phyloP scores from a whole-genome alignment of 768 basidiomycete genomes.

The Pleurotus tuoliensis region DNA sequence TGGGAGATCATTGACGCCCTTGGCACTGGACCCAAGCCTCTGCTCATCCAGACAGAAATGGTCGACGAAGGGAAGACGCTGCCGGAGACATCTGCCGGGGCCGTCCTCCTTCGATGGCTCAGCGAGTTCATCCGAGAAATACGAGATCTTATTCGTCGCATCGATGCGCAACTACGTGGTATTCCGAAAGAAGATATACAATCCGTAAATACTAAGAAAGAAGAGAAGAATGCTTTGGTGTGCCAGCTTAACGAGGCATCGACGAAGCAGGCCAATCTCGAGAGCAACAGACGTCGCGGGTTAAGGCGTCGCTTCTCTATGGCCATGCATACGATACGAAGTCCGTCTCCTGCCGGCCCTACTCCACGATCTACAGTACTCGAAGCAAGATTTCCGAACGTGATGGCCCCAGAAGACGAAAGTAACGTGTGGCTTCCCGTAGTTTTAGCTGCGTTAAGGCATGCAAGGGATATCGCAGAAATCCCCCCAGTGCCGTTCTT shows the following conservation, averaged over 20 bases:
- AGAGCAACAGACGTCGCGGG: neutral
- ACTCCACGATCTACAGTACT: too few species aligned
- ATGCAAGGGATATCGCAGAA: conserved; percentile 1
- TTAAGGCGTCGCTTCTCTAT: neutral
- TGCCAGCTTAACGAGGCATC: neutral
- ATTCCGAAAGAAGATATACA: neutral
- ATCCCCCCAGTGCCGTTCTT: conserved; percentile 4
- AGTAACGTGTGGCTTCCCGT: neutral
- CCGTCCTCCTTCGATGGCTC: conserved; percentile 1
- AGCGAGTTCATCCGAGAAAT: conserved; percentile 1
- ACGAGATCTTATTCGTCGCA: conserved; percentile 4
- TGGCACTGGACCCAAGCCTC: neutral
- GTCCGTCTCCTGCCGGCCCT: neutral
- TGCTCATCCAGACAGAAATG: conserved; percentile 2
- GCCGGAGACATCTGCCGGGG: neutral
- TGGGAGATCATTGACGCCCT: conserved; percentile 5
- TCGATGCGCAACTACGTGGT: conserved; percentile 1
- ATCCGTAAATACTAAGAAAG: neutral
- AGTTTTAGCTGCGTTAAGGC: neutral
- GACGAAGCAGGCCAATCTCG: neutral
- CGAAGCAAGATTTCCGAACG: neutral
- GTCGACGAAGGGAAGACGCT: conserved; percentile 6
- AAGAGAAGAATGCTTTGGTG: neutral
- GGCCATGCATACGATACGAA: neutral
- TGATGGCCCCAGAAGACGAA: neutral